These are phyloP conservation scores for Phylloporus arenicola DNA, from an alignment of 768 basidiomycete species.

Conservation along the genomic window DNA sequence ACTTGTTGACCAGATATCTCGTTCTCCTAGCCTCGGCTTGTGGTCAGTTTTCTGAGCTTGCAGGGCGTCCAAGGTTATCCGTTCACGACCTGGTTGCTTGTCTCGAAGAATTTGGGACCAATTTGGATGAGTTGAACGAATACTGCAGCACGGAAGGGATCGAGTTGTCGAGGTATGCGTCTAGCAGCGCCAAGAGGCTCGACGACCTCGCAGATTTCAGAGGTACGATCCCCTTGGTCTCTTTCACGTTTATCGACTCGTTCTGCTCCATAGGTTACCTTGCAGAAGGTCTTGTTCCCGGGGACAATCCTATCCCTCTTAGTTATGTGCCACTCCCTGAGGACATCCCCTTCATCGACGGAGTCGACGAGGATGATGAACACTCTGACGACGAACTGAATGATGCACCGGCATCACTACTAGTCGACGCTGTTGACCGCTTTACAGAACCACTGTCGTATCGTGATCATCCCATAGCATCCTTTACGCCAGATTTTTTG, in stretches of 20 bases:
- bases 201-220: conserved; percentile 73
- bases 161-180: conserved; percentile 64
- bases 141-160: conserved; percentile 62
- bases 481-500: conserved; percentile 28
- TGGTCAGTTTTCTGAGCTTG: conserved; percentile 68
- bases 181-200: conserved; percentile 55
- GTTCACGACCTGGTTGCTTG: conserved; percentile 58
- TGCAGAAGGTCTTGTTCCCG: conserved; percentile 50
- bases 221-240: conserved; percentile 42
- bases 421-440: conserved; percentile 16
- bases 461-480: conserved; percentile 32
- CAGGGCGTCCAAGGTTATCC: conserved; percentile 57
- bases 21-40: conserved; percentile 59
- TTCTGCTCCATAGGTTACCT: conserved; percentile 50
- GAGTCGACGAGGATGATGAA: conserved; percentile 29
- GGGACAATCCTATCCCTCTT: conserved; percentile 52
- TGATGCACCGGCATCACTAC: conserved; percentile 3
- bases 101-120: conserved; percentile 71
- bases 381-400: conserved; percentile 27
- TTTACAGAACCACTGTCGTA: conserved; percentile 21
- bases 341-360: conserved; percentile 5
- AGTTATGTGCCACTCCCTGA: conserved; percentile 38
- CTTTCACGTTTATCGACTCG: conserved; percentile 2
- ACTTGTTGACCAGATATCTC: conserved; percentile 72
- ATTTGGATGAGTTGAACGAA: conserved; percentile 61